Conservation (phyloP, 805 yeast genomes). For the Jamesozyma hellenica region DNA sequence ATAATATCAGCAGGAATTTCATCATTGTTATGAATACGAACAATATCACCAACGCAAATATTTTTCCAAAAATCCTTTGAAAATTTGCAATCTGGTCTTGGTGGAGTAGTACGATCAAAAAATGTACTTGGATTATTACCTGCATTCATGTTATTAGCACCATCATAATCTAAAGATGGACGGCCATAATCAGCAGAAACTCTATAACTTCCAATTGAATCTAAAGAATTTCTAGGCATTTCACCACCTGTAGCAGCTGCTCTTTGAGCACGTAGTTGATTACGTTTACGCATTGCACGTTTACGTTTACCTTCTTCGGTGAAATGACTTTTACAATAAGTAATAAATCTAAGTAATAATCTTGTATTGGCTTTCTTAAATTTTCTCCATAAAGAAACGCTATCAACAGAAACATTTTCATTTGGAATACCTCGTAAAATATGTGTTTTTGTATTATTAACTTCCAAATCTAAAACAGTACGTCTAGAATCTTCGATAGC, state of each 20-base stretch:
- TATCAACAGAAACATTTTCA: constrained; percentile 52
- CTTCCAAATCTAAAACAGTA: constrained; percentile 59
- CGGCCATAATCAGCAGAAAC: constrained; percentile 30
- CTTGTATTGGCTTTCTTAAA: constrained; percentile 47
- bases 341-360: constrained; percentile 19
- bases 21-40: constrained; percentile 61
- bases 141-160: constrained; percentile 49
- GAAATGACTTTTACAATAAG: constrained; percentile 20
- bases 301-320: constrained; percentile 31
- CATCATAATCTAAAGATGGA: constrained; percentile 30
- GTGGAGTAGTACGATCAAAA: constrained; percentile 45
- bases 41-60: constrained; percentile 61
- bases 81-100: constrained; percentile 28
- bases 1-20: constrained; percentile 73
- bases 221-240: constrained; percentile 33
- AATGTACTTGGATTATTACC: constrained; percentile 50
- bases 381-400: constrained; percentile 56
- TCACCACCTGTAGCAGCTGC: constrained; percentile 20
- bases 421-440: constrained; percentile 47
- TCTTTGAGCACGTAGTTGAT: constrained; percentile 19
- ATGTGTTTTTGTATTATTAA: constrained; percentile 66
- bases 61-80: constrained; percentile 48
- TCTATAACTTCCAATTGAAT: constrained; percentile 25
- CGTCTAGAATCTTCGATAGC: constrained; percentile 75
- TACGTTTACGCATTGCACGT: constrained; percentile 28